A percentile compares a stretch with the other conserved stretches of the same genome.
Evolutionary conservation across 2,329 filamentous ascomycete species (phyloP).

Genomic region (Calonectria naviculata): DNA sequence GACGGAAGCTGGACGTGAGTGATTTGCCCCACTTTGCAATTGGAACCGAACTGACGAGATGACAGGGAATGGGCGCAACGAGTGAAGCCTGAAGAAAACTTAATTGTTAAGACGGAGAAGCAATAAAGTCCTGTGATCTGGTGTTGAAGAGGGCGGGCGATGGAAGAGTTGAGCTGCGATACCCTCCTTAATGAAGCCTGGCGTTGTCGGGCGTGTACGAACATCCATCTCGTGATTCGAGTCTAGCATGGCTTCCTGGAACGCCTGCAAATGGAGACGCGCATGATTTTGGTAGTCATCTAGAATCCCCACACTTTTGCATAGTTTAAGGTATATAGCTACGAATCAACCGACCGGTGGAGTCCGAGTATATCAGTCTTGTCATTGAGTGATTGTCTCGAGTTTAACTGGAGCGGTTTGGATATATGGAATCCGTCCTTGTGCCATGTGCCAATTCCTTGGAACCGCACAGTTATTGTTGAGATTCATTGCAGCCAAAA

Average conservation of each 20-base stretch:
- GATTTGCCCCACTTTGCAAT: background rate
- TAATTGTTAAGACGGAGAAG: constrained; percentile 67
- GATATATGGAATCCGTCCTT: background rate
- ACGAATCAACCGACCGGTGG: constrained; percentile 36
- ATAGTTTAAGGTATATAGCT: constrained; percentile 33
- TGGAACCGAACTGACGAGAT: constrained; percentile 41
- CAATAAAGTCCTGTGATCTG: constrained; percentile 26
- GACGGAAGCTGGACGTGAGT: constrained; percentile 98
- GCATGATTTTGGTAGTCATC: constrained; percentile 30
- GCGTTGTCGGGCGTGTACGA: constrained; percentile 41
- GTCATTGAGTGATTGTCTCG: background rate
- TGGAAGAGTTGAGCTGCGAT: constrained; percentile 40
- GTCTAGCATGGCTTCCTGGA: constrained; percentile 32
- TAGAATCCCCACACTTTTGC: constrained; percentile 36
- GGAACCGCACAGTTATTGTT: background rate
- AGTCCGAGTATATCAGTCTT: constrained; percentile 18
- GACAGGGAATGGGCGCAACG: constrained; percentile 75
- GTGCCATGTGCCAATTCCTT: background rate
- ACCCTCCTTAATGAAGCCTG: constrained; percentile 44
- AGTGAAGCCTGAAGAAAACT: constrained; percentile 68
- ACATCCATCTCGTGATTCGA: constrained; percentile 38
- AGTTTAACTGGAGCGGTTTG: background rate
- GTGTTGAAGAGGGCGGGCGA: constrained; percentile 28
- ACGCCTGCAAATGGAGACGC: constrained; percentile 25
- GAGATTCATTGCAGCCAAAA: background rate